Percentiles rank a stretch among this genome's conserved stretches.
phyloP scores from a whole-genome alignment of 352 stramenopile genomes.

The Globisporangium radiosum region DNA sequence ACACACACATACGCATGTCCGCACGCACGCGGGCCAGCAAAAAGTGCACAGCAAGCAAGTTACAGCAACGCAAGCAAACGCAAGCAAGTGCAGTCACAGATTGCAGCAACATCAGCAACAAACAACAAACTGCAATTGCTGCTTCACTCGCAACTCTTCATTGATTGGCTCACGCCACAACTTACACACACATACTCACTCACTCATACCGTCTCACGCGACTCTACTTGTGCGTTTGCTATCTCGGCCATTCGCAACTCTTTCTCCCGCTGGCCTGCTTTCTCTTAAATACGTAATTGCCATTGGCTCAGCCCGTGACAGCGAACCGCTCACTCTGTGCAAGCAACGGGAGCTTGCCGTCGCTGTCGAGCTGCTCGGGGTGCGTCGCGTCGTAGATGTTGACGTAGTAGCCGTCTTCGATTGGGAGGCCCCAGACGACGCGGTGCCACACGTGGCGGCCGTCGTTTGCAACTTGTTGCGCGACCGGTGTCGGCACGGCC shows the following conservation, averaged over 20 bases:
- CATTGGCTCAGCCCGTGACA: conserved; percentile 29
- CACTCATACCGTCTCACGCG: neutral
- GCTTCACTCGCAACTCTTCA: neutral
- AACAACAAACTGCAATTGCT: neutral
- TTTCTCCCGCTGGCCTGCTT: too few relatives aligned
- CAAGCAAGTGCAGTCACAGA: neutral
- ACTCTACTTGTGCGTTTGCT: too few relatives aligned
- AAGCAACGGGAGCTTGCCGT: conserved; percentile 38
- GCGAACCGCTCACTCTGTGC: conserved; percentile 67
- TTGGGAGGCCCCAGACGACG: conserved; percentile 85
- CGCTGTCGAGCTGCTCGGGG: conserved; percentile 25
- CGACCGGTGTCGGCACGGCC: conserved; percentile 73
- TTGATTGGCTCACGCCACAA: neutral
- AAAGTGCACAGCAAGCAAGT: too few relatives aligned
- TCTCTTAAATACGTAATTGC: too few relatives aligned
- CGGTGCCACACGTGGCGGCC: conserved; percentile 66
- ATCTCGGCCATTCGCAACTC: too few relatives aligned
- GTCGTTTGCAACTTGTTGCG: conserved; percentile 56
- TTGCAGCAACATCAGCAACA: neutral
- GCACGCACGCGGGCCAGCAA: too few relatives aligned
- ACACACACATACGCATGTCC: too few relatives aligned
- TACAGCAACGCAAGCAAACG: too few relatives aligned
- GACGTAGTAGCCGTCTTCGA: conserved; percentile 80
- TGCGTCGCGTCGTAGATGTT: conserved; percentile 80
- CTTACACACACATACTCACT: neutral